phyloP scores from a whole-genome alignment of 345 rosid species.

The Orychophragmus violaceus region DNA sequence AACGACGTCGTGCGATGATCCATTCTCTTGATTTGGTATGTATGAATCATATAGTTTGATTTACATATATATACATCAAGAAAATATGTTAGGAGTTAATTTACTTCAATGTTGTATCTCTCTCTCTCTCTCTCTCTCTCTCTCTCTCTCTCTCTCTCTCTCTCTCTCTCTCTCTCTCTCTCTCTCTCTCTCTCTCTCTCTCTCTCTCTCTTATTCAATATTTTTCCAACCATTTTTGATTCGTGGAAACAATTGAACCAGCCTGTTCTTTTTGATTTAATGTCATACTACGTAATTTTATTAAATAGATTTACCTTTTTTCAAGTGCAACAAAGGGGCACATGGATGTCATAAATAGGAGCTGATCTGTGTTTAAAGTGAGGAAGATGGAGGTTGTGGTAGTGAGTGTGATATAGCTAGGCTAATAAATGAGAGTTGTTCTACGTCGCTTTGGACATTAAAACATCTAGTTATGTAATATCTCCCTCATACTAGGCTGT shows the following conservation, averaged over 20 bases:
- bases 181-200: slow-evolving; percentile 1
- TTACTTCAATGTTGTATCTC: slow-evolving; percentile 16
- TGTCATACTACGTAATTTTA: background rate
- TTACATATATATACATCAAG: background rate
- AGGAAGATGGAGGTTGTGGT: slow-evolving; percentile 34
- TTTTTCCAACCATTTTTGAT: slow-evolving; percentile 12
- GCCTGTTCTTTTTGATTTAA: slow-evolving; percentile 7
- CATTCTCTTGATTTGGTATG: slow-evolving; percentile 16
- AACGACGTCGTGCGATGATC: slow-evolving; percentile 2
- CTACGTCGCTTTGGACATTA: slow-evolving; percentile 25
- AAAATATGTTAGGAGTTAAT: slow-evolving; percentile 5
- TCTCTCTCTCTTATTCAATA: slow-evolving; percentile 19
- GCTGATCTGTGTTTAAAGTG: slow-evolving; percentile 23
- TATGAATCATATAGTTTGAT: slow-evolving; percentile 16
- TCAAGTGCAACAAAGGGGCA: slow-evolving; percentile 6
- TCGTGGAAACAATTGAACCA: slow-evolving; percentile 15
- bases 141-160: slow-evolving; percentile 1
- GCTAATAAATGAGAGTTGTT: slow-evolving; percentile 30
- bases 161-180: background rate
- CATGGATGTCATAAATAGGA: slow-evolving; percentile 28
- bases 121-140: too few relatives aligned
- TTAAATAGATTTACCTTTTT: background rate
- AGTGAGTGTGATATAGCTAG: slow-evolving; percentile 13
- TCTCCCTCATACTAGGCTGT: background rate
- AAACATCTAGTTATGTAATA: slow-evolving; percentile 4